Evolutionary conservation across 2,329 filamentous ascomycete genomes (phyloP).

Genomic region (Botrytis tulipae): DNA sequence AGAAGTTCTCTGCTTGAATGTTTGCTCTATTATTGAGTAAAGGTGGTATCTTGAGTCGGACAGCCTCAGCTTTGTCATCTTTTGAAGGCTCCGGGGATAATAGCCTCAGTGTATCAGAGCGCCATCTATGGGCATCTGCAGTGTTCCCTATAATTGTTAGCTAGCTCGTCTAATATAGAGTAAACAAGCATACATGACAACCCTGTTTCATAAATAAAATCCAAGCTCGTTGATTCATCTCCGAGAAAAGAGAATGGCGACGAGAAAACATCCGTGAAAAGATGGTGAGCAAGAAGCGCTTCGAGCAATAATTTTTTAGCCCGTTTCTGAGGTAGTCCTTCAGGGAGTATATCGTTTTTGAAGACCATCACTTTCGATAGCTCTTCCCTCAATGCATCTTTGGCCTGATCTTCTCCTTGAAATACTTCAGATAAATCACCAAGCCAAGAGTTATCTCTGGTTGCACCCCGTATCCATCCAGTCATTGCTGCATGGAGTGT

Average conservation of each 20-base stretch:
- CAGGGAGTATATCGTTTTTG: not conserved
- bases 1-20: conserved; percentile 8
- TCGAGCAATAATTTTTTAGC: not conserved
- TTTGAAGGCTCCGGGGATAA: not conserved
- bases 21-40: not conserved
- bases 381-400: not conserved
- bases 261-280: not conserved
- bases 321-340: not conserved
- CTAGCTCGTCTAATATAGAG: not conserved
- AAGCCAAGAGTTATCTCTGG: not conserved
- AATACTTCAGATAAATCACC: not conserved
- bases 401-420: not conserved
- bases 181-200: not conserved
- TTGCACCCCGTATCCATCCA: not conserved
- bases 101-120: conserved; percentile 24
- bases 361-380: not conserved
- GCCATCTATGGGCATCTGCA: conserved; percentile 28
- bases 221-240: not conserved
- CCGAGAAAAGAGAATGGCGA: not conserved
- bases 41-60: conserved; percentile 6
- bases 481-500: not conserved
- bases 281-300: not conserved
- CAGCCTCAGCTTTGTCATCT: conserved; percentile 8
- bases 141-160: conserved; percentile 19
- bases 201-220: not conserved